Evolutionary conservation across 345 rosid species (phyloP).

Genomic region (Gossypium turneri): DNA sequence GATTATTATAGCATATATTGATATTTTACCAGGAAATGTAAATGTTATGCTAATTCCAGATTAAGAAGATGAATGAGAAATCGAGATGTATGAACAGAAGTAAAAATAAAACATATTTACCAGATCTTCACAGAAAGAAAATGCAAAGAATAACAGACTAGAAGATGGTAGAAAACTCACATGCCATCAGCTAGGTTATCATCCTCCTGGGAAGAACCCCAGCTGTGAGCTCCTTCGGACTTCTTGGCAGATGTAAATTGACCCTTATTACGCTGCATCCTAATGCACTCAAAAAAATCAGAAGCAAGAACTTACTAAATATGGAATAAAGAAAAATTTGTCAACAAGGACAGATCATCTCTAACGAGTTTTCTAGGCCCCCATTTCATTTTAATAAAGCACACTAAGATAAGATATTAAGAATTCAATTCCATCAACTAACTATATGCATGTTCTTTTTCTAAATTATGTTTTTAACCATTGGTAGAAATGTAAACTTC

Average conservation of each 20-base stretch:
- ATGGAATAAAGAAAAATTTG: neutral
- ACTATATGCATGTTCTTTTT: neutral
- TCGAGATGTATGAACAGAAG: neutral
- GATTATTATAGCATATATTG: neutral
- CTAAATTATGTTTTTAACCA: neutral
- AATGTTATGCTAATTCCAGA: neutral
- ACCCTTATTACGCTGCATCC: slow-evolving; percentile 97
- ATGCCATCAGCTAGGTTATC: slow-evolving; percentile 55
- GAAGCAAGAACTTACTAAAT: neutral
- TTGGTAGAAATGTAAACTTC: neutral
- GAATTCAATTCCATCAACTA: neutral
- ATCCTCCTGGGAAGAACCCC: slow-evolving; percentile 61
- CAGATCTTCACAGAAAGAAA: neutral
- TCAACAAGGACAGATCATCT: neutral
- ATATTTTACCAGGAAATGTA: neutral
- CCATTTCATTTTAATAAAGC: neutral
- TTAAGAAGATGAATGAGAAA: neutral
- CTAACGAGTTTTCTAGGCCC: neutral
- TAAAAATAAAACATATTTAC: neutral
- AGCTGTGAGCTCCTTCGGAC: slow-evolving; percentile 61
- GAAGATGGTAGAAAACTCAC: slow-evolving; percentile 42
- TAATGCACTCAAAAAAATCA: slow-evolving; percentile 28
- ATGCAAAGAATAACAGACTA: neutral
- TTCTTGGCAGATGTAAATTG: slow-evolving; percentile 89
- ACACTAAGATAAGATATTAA: neutral